Evolutionary conservation across 495 filamentous ascomycete genomes (phyloP).

Genomic region (Amphirosellinia nigrospora): DNA sequence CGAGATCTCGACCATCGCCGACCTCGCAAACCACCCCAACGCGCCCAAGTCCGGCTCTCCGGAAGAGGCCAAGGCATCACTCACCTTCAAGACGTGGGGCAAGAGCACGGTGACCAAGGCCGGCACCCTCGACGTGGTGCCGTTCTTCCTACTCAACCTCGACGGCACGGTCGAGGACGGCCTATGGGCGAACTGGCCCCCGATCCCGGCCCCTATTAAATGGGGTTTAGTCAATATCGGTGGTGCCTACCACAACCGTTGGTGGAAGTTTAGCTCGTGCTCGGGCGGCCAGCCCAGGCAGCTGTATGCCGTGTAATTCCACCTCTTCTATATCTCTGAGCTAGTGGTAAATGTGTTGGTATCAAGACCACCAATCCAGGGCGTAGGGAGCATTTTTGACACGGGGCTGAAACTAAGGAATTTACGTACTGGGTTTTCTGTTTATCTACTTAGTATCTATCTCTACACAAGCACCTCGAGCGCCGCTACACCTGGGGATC

Average conservation of each 20-base stretch:
- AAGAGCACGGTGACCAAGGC: conserved; percentile 58
- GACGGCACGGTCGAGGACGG: conserved; percentile 62
- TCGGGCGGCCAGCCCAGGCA: conserved; percentile 47
- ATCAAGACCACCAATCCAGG: background rate
- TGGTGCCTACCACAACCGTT: conserved; percentile 49
- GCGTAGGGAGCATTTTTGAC: conserved; percentile 6
- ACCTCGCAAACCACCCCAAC: conserved; percentile 51
- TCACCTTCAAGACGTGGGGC: conserved; percentile 51
- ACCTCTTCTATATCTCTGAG: background rate
- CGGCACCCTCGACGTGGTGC: conserved; percentile 56
- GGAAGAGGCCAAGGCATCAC: conserved; percentile 42
- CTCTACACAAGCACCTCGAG: background rate
- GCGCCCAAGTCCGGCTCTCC: conserved; percentile 52
- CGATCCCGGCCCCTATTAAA: conserved; percentile 53
- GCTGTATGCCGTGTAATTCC: conserved; percentile 44
- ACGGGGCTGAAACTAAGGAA: background rate
- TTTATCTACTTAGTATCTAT: background rate
- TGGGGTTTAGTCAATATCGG: conserved; percentile 56
- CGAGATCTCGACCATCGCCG: conserved; percentile 59
- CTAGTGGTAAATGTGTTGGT: background rate
- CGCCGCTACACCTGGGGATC: background rate
- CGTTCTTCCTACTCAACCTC: conserved; percentile 63
- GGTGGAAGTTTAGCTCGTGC: conserved; percentile 63
- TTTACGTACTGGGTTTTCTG: background rate
- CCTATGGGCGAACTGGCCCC: conserved; percentile 57